These are phyloP conservation scores for Globisporangium acanthophoron DNA, from an alignment of 352 stramenopile genomes.

Conservation along the genomic window DNA sequence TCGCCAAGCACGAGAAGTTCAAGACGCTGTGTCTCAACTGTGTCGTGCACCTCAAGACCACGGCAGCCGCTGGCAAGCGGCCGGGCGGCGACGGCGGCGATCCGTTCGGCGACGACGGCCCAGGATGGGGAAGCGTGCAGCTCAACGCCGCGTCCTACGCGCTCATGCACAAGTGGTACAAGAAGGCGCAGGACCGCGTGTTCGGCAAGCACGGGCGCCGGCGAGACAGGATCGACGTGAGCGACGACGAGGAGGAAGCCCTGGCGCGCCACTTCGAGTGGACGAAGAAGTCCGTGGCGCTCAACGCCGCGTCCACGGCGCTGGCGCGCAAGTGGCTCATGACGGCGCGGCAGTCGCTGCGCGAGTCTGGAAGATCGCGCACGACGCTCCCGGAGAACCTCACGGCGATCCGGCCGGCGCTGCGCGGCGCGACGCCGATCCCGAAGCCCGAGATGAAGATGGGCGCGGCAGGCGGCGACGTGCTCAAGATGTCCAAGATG, in stretches of 20 bases:
- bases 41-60: slow-evolving; percentile 73
- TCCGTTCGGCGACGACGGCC: slow-evolving; percentile 14
- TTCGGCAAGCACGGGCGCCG: slow-evolving; percentile 70
- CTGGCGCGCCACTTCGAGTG: slow-evolving; percentile 65
- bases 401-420: slow-evolving; percentile 39
- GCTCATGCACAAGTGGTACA: slow-evolving; percentile 91
- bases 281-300: slow-evolving; percentile 60
- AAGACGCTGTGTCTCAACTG: slow-evolving; percentile 94
- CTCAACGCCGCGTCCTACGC: slow-evolving; percentile 84
- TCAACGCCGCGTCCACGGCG: slow-evolving; percentile 78
- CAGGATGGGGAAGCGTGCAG: slow-evolving; percentile 34
- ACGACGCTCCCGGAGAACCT: slow-evolving; percentile 44
- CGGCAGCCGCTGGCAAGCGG: slow-evolving; percentile 12
- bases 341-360: slow-evolving; percentile 53
- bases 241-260: slow-evolving; percentile 83
- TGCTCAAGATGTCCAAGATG: slow-evolving; percentile 55
- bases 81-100: slow-evolving; percentile 22
- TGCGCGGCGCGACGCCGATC: slow-evolving; percentile 45
- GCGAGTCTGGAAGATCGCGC: slow-evolving; percentile 31
- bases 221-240: slow-evolving; percentile 65
- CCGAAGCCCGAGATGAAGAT: slow-evolving; percentile 72
- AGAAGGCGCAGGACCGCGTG: slow-evolving; percentile 84
- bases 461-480: slow-evolving; percentile 55
- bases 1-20: slow-evolving; percentile 90
- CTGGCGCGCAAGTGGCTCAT: slow-evolving; percentile 82